These are phyloP conservation scores for Leptodontidium sp. DNA, from an alignment of 2,329 filamentous ascomycete genomes.

Conservation along the genomic window DNA sequence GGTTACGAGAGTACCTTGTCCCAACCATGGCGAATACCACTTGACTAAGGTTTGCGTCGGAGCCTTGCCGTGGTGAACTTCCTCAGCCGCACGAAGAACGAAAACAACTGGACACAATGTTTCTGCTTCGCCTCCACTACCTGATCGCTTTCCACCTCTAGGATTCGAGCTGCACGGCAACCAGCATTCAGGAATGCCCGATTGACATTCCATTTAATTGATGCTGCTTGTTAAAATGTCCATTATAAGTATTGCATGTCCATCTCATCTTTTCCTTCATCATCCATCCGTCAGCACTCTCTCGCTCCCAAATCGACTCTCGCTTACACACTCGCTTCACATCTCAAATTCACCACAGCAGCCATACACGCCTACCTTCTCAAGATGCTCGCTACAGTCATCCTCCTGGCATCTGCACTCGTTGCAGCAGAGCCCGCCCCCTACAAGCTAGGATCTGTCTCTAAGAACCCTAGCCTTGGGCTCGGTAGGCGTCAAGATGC, in stretches of 20 bases:
- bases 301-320: neutral
- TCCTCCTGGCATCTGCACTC: slow-evolving; percentile 43
- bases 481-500: slow-evolving; percentile 53
- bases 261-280: neutral
- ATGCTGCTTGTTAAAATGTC: no score
- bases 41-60: neutral
- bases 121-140: slow-evolving; percentile 15
- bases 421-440: slow-evolving; percentile 47
- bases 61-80: neutral
- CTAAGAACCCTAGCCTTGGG: slow-evolving; percentile 50
- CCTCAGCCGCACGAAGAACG: slow-evolving; percentile 10
- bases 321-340: slow-evolving; percentile 25
- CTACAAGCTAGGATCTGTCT: slow-evolving; percentile 51
- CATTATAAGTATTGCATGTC: slow-evolving; percentile 1
- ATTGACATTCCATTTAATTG: neutral
- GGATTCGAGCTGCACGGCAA: neutral
- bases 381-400: slow-evolving; percentile 40
- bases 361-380: slow-evolving; percentile 29
- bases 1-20: neutral
- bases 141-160: neutral
- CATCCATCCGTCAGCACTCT: neutral
- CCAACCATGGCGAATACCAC: neutral
- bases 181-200: neutral
- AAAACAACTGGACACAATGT: neutral
- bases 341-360: neutral